Evolutionary conservation across 2,329 filamentous ascomycete species (phyloP).

Genomic region (Colletotrichum caudatum): DNA sequence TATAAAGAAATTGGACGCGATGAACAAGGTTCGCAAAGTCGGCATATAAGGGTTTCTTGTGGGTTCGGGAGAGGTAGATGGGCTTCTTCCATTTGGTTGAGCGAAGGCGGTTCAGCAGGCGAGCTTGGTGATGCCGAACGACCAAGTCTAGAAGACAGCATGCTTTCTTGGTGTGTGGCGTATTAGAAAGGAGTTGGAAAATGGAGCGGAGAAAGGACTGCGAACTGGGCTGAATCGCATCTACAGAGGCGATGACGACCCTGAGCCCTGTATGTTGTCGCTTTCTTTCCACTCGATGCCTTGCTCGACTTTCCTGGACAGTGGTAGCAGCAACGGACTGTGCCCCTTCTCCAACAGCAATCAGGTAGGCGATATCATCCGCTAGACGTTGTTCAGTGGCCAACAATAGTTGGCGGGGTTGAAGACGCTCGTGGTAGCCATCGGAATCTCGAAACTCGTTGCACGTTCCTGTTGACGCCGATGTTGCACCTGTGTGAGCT

Average conservation of each 20-base stretch:
- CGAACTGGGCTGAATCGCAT: constrained; percentile 37
- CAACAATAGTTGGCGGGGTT: constrained; percentile 21
- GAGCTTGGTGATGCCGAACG: constrained; percentile 37
- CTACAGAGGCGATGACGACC: constrained; percentile 38
- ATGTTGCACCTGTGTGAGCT: neutral
- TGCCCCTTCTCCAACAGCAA: constrained; percentile 41
- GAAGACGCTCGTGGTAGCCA: neutral
- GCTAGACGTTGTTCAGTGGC: constrained; percentile 37
- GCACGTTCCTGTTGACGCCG: neutral
- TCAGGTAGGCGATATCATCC: constrained; percentile 38
- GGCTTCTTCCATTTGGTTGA: constrained; percentile 41
- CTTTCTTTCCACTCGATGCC: neutral
- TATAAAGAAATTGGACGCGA: constrained; percentile 36
- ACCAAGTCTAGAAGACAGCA: constrained; percentile 22
- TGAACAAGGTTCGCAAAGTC: constrained; percentile 39
- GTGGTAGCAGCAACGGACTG: constrained; percentile 42
- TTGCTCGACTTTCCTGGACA: constrained; percentile 28
- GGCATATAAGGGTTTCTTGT: constrained; percentile 41
- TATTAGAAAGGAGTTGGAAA: constrained; percentile 22
- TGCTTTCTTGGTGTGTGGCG: constrained; percentile 22
- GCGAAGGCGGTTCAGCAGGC: constrained; percentile 42
- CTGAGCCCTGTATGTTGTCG: constrained; percentile 9
- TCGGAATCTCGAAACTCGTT: constrained; percentile 6
- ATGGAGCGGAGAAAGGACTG: constrained; percentile 36
- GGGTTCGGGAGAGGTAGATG: constrained; percentile 38